Evolutionary conservation across 169 alveolate genomes (phyloP), one percentile per base, ranked within the genome.

Genomic region (Plasmodium cynomolgi): DNA sequence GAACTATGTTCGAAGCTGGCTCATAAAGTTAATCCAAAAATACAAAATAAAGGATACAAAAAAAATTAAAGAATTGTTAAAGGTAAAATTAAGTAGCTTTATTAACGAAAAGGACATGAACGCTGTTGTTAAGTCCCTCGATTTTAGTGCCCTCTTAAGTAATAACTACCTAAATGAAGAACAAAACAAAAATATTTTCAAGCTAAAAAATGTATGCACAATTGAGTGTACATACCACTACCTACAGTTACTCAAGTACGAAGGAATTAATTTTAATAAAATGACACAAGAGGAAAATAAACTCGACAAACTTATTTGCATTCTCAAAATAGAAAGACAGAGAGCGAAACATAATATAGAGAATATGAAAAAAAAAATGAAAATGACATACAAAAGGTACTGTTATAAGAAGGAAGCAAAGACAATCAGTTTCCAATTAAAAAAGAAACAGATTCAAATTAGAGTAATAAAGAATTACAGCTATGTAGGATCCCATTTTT

Each of bases 321-420:
- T 90, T 4, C 72, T 90, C 1, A 90, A 90, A 41, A 41, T 58
- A 23, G 94, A 90, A 81, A 58, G 72, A 62, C 33, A 80, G 47
- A 90, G 94, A 81, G 84, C 94, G 5, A 79, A 26, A 20, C 31
- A 90, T 11, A 90, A 90, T 41, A 56, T 80, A 2, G 47, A 9
- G 7, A 90, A 79, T 62, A 54, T 44, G 26, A 90, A 80, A 34
- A 90, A 31, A 4, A 90, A 73, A 80, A 90, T 90, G 83, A 90
- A 90, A 23, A 13, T n/a, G 44, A 58, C 47, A 1, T 90, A 90
- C 72, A 50, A 50, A 20, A 90, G 47, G 33, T 90, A 90, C 54
- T 90, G 94, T 31, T 80, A 90, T 15, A 90, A 90, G 83, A 80
- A 29, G 11, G 94, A 90, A 80, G 94, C 94, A 2, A 90, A 90